phyloP scores from a whole-genome alignment of 805 yeast species.

The Wickerhamomyces subpelliculosus region DNA sequence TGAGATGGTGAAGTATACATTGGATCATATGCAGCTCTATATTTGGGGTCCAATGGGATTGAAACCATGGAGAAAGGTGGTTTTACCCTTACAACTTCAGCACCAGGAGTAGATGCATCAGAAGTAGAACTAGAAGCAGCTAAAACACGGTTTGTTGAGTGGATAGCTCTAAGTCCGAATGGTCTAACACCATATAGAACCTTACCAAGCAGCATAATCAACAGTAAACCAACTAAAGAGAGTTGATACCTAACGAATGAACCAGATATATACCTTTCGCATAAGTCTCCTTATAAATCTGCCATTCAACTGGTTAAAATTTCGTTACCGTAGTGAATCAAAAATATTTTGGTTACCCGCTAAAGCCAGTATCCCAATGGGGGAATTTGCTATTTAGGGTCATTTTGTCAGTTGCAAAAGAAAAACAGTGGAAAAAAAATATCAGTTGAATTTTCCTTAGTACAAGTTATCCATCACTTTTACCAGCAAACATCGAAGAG shows the following conservation, averaged over 20 bases:
- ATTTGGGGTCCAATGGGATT: conserved; percentile 43
- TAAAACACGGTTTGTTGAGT: neutral
- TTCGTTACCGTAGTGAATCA: conserved; percentile 1
- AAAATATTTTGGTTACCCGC: conserved; percentile 29
- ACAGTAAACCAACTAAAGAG: too few species aligned
- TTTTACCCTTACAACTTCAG: conserved; percentile 25
- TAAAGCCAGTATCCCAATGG: neutral
- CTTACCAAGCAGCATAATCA: too few species aligned
- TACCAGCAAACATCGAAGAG: too few species aligned
- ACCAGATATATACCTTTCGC: too few species aligned
- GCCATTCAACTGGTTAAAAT: too few species aligned
- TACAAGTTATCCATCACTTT: too few species aligned
- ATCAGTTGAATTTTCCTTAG: too few species aligned
- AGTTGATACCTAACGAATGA: too few species aligned
- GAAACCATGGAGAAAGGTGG: conserved; percentile 34
- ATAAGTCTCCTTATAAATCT: too few species aligned
- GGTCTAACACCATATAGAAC: too few species aligned
- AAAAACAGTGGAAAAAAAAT: too few species aligned
- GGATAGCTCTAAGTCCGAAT: neutral
- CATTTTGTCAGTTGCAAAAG: too few species aligned
- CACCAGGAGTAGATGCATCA: neutral
- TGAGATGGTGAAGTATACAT: conserved; percentile 59
- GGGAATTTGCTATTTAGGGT: neutral
- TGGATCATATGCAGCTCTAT: conserved; percentile 52
- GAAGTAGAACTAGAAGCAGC: neutral